Base-by-base conservation (phyloP, 148 eudicot genomes). In the Silene conica region DNA sequence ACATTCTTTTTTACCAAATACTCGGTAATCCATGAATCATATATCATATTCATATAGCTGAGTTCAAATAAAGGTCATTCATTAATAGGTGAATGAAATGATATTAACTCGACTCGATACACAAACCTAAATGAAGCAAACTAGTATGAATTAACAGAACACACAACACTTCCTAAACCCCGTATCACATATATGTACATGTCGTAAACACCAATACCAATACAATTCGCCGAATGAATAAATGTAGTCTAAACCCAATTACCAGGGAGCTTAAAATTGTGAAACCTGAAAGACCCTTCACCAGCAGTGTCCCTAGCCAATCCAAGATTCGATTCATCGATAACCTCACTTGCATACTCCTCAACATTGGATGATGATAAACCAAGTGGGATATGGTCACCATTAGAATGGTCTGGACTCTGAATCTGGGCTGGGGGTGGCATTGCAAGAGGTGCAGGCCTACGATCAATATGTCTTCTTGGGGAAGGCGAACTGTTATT, bases 231-330 rank as follows among this genome's bases (percentile, higher is more conserved):
- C 62, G n/a, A 19, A 58, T 19, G 8, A 58, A 58, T 21, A 58
- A 5, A 38, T 38, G 38, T 23, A 46, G 31, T 23, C 62, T 73
- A 87, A 14, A 91, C 90, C 93, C 92, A 87, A 75, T 87, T 88
- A 69, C 65, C 83, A 26, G 82, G 85, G 5, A 85, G 67, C 12
- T 82, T 48, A 63, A 86, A 92, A 56, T 87, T 72, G 7, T 85
- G 87, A 70, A 89, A 86, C 69, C 97, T 71, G 74, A 92, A 92
- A 4, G 97, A 92, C 61, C 71, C 73, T 57, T 87, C 94, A 15
- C 90, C 92, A 14, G 90, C 87, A 15, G 86, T 86, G 63, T 92
- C 92, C 79, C 95, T 86, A 25, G 74, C 78, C 2, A 77, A 71
- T 60, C 82, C 75, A 22, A 80, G n/a, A 19, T 78, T 81, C 6